Conservation (phyloP, 179 eudicot genomes). For the Silene vulgaris region DNA sequence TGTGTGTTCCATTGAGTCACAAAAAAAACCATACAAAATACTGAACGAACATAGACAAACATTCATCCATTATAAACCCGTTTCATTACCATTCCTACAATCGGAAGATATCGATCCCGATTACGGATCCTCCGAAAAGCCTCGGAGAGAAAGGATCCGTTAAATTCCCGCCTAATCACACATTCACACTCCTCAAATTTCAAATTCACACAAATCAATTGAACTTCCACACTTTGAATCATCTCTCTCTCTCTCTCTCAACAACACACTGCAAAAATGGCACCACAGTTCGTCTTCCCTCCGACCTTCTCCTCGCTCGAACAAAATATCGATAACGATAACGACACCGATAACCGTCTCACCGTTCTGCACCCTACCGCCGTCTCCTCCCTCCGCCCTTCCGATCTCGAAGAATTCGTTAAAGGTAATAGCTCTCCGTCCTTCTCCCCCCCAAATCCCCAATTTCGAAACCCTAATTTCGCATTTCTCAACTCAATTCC, state of each 20-base stretch:
- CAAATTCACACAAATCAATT: constrained; percentile 19
- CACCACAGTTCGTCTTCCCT: constrained; percentile 72
- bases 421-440: constrained; percentile 42
- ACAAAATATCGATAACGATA: constrained; percentile 23
- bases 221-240: background rate
- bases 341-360: constrained; percentile 17
- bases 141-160: too few relatives aligned
- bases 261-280: constrained; percentile 36
- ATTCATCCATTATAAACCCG: background rate
- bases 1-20: too few relatives aligned
- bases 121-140: background rate
- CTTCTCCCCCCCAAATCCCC: background rate
- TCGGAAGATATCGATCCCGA: background rate
- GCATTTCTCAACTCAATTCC: background rate
- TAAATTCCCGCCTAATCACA: constrained; percentile 24
- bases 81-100: background rate
- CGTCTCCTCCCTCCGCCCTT: constrained; percentile 53
- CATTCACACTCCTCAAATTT: background rate
- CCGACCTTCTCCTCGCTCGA: constrained; percentile 51
- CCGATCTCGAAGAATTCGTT: constrained; percentile 87
- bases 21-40: too few relatives aligned
- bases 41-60: too few relatives aligned
- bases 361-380: constrained; percentile 23
- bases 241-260: constrained; percentile 6
- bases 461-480: constrained; percentile 30